phyloP scores from a whole-genome alignment of 306 rosid species.

The Echinosophora koreensis region DNA sequence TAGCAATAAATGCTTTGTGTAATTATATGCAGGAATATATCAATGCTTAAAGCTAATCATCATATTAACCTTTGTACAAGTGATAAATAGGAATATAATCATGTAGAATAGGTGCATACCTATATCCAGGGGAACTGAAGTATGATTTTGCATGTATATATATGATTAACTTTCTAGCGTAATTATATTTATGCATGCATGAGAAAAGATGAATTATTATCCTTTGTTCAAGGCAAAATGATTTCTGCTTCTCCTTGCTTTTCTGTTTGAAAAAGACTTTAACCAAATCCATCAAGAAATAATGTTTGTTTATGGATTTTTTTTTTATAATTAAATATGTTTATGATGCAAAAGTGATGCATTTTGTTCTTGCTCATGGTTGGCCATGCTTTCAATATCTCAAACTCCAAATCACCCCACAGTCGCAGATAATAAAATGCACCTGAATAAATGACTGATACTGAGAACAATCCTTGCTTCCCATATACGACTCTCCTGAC shows the following conservation, averaged over 20 bases:
- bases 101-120: background rate
- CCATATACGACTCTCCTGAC: background rate
- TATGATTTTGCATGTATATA: background rate
- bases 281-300: slow-evolving; percentile 12
- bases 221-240: slow-evolving; percentile 8
- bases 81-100: background rate
- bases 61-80: slow-evolving; percentile 5
- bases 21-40: slow-evolving; percentile 14
- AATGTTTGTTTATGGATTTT: background rate
- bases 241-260: background rate
- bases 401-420: background rate
- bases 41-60: slow-evolving; percentile 34
- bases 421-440: background rate
- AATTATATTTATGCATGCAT: background rate
- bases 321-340: background rate
- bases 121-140: background rate
- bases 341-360: background rate
- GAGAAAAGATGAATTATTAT: slow-evolving; percentile 9
- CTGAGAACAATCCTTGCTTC: background rate
- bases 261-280: slow-evolving; percentile 13
- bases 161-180: slow-evolving; percentile 7
- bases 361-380: background rate
- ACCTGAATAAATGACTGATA: background rate
- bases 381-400: slow-evolving; percentile 3
- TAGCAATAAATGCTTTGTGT: background rate